Evolutionary conservation across 2,329 filamentous ascomycete species (phyloP).

Genomic region (Trichoderma citrinoviride): DNA sequence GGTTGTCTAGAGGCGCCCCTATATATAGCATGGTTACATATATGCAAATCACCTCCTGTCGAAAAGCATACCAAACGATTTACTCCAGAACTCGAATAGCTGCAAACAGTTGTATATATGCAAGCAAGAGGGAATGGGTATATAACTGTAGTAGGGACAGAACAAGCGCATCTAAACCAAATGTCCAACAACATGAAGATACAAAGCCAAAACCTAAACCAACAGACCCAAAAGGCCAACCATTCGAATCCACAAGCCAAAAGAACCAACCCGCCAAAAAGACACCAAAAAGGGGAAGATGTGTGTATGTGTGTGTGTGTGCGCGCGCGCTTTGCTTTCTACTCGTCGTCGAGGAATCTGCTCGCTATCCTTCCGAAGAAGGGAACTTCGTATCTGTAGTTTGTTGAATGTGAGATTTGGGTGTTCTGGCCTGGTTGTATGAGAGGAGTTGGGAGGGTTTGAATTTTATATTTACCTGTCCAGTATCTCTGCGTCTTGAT

Average conservation of each 20-base stretch:
- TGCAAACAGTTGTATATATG: not conserved
- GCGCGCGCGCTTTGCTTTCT: slow-evolving; percentile 3
- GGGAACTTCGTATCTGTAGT: slow-evolving; percentile 74
- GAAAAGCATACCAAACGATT: not conserved
- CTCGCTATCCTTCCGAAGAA: slow-evolving; percentile 83
- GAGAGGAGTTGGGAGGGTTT: not conserved
- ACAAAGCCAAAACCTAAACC: not conserved
- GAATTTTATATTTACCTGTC: slow-evolving; percentile 58
- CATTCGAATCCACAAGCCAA: not conserved
- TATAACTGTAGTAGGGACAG: slow-evolving; percentile 9
- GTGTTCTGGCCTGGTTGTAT: not conserved
- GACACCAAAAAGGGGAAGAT: not conserved
- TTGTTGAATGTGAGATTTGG: not conserved
- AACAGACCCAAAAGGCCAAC: not conserved
- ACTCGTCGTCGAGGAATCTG: slow-evolving; percentile 85
- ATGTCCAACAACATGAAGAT: not conserved
- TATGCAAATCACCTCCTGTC: not conserved
- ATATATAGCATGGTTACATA: not conserved
- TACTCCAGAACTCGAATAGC: not conserved
- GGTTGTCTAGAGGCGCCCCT: not conserved
- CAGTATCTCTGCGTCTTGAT: slow-evolving; percentile 71
- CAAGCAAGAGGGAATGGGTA: slow-evolving; percentile 3
- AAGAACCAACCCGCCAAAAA: not conserved
- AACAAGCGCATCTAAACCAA: not conserved
- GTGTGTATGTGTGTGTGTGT: too few relatives aligned